phyloP scores from a whole-genome alignment of 495 filamentous ascomycete genomes.

The Trichocladium uniseriatum region DNA sequence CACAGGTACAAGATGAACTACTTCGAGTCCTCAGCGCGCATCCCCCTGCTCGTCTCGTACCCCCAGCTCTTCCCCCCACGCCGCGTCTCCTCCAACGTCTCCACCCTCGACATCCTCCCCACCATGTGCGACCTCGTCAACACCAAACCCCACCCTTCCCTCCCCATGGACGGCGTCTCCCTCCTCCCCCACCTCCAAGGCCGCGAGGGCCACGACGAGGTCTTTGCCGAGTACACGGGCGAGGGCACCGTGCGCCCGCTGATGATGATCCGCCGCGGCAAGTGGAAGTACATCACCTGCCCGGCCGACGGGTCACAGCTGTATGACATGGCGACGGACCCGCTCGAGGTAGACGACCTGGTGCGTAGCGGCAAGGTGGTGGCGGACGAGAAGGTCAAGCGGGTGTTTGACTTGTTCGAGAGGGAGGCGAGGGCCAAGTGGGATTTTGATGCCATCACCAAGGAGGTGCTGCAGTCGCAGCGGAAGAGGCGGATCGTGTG shows the following conservation, averaged over 20 bases:
- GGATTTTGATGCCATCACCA: constrained; percentile 63
- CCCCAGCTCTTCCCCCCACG: constrained; percentile 59
- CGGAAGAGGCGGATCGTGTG: constrained; percentile 63
- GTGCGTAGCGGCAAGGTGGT: constrained; percentile 31
- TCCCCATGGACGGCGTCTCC: constrained; percentile 72
- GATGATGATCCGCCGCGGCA: constrained; percentile 81
- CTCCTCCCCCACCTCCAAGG: constrained; percentile 63
- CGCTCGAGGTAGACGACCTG: constrained; percentile 63
- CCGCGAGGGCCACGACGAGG: constrained; percentile 55
- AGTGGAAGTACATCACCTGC: constrained; percentile 77
- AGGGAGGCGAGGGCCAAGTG: constrained; percentile 58
- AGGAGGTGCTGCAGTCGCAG: constrained; percentile 61
- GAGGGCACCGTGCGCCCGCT: constrained; percentile 77
- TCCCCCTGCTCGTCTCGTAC: constrained; percentile 69
- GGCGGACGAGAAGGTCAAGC: constrained; percentile 35
- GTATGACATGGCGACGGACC: constrained; percentile 64
- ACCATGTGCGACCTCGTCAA: constrained; percentile 76
- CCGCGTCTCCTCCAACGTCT: constrained; percentile 65
- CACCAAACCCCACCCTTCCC: constrained; percentile 46
- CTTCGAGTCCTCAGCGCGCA: no score
- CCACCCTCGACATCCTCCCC: constrained; percentile 75
- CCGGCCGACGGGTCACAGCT: constrained; percentile 71
- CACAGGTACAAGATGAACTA: constrained; percentile 80
- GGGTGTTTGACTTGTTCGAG: constrained; percentile 50
- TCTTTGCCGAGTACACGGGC: constrained; percentile 80